Evolutionary conservation across 306 rosid species (phyloP).

Genomic region (Vigna hirtella): DNA sequence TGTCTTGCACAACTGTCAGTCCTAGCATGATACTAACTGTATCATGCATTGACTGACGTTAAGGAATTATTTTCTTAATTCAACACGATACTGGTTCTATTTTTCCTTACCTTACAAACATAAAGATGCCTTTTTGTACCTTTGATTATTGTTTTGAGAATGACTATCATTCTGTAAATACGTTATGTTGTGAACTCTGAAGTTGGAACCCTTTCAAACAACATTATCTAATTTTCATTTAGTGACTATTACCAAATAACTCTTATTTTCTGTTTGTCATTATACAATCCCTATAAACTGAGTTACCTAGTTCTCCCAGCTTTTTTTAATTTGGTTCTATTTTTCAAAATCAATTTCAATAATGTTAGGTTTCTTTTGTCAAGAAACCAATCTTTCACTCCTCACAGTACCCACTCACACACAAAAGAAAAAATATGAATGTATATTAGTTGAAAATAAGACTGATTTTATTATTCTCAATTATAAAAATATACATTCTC

Average conservation of each 20-base stretch:
- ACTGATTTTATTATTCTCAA: no score
- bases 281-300: not conserved
- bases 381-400: no score
- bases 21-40: not conserved
- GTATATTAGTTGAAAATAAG: no score
- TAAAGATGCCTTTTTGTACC: not conserved
- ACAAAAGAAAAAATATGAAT: no score
- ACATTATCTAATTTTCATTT: not conserved
- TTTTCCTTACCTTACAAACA: not conserved
- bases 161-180: not conserved
- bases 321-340: slow-evolving; percentile 1
- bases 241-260: not conserved
- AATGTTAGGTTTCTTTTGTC: no score
- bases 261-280: not conserved
- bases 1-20: not conserved
- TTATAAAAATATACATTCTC: no score
- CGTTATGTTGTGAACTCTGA: not conserved
- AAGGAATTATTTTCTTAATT: not conserved
- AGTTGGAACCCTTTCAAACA: not conserved
- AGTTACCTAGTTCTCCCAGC: not conserved
- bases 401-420: no score
- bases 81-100: not conserved
- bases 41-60: not conserved
- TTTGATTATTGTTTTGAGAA: not conserved
- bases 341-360: not conserved